A percentile compares a stretch with the other conserved stretches of the same genome.
These are phyloP conservation scores for Ustilago curta DNA, from an alignment of 1,284 basidiomycete genomes.

Conservation along the genomic window DNA sequence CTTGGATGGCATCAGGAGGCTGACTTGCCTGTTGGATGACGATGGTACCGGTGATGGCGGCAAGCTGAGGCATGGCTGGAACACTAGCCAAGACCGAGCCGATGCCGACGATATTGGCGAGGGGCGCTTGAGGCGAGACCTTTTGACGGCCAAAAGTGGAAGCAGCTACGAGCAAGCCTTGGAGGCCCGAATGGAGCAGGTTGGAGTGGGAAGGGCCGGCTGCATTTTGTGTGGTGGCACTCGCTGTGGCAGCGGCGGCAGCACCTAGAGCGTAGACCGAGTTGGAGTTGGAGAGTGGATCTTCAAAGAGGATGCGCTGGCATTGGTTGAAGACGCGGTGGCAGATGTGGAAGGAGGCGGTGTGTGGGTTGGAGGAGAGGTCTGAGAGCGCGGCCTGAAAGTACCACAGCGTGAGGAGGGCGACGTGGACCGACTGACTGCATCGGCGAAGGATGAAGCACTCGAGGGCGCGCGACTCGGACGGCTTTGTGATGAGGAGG, in stretches of 20 bases:
- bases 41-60: constrained; percentile 80
- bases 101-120: constrained; percentile 86
- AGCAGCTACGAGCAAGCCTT: constrained; percentile 63
- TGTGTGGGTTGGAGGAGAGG: constrained; percentile 72
- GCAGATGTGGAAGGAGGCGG: constrained; percentile 88
- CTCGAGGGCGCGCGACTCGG: constrained; percentile 64
- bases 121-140: constrained; percentile 53
- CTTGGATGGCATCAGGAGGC: constrained; percentile 62
- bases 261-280: constrained; percentile 35
- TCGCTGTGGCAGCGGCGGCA: constrained; percentile 10
- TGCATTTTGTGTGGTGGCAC: constrained; percentile 10
- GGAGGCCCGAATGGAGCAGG: constrained; percentile 24
- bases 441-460: constrained; percentile 65
- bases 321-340: constrained; percentile 91
- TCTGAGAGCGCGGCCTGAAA: constrained; percentile 67
- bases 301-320: constrained; percentile 96
- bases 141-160: constrained; percentile 35
- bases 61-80: constrained; percentile 82
- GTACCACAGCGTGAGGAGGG: constrained; percentile 67
- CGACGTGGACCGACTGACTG: constrained; percentile 65
- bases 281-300: constrained; percentile 71
- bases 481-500: constrained; percentile 64
- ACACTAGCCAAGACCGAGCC: constrained; percentile 82
- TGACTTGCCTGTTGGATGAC: constrained; percentile 86
- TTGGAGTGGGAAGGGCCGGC: constrained; percentile 36